Conservation (phyloP, 2,329 filamentous ascomycete species). For the Epichloe bromicola region DNA sequence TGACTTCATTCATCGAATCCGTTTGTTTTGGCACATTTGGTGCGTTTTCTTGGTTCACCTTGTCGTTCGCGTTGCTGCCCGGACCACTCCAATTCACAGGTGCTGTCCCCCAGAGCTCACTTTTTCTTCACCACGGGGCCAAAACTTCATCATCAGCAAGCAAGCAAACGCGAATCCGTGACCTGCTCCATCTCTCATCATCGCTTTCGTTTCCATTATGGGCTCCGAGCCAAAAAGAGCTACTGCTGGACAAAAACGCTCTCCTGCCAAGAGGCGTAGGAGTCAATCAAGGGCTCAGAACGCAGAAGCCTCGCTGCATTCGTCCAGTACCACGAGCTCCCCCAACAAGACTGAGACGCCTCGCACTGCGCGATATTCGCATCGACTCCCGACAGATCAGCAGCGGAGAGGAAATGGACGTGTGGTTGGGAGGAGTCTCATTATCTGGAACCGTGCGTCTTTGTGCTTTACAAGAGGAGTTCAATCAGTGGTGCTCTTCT, state of each 20-base stretch:
- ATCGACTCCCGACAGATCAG: slow-evolving; percentile 13
- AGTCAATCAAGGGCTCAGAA: slow-evolving; percentile 8
- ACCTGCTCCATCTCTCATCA: neutral
- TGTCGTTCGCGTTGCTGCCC: neutral
- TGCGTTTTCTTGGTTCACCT: neutral
- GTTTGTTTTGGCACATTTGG: neutral
- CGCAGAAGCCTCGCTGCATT: slow-evolving; percentile 3
- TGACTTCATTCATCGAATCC: neutral
- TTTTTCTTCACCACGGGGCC: neutral
- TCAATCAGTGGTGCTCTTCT: too few relatives aligned
- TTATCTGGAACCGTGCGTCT: slow-evolving; percentile 30
- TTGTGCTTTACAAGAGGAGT: neutral
- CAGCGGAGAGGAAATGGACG: slow-evolving; percentile 18
- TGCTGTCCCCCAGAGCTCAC: neutral
- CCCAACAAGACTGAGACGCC: slow-evolving; percentile 5
- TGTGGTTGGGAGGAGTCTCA: slow-evolving; percentile 23
- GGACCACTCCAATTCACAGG: neutral
- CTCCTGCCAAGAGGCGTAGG: slow-evolving; percentile 4
- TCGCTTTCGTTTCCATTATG: slow-evolving; percentile 4
- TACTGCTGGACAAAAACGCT: slow-evolving; percentile 10
- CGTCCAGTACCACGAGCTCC: slow-evolving; percentile 1
- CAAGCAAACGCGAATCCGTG: neutral
- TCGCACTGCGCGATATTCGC: slow-evolving; percentile 11
- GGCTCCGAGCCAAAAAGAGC: slow-evolving; percentile 3
- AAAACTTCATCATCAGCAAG: neutral